phyloP scores from a whole-genome alignment of 164 flowering plant species.

The Sedum album region DNA sequence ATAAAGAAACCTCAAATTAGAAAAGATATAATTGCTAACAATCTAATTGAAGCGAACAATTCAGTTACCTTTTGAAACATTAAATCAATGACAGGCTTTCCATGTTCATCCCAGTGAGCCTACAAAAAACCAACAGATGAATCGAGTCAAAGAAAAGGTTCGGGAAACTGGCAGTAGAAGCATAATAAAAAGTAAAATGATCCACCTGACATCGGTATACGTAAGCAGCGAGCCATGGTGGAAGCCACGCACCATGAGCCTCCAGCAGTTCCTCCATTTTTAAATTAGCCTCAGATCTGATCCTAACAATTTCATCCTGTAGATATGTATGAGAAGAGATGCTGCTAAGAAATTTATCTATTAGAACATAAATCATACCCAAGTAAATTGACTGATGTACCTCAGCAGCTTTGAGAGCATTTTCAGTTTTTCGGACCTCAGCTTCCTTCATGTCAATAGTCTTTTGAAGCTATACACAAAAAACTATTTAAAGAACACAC shows the following conservation, averaged over 20 bases:
- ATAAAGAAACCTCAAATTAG: background rate
- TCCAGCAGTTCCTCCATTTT: constrained; percentile 50
- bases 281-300: constrained; percentile 54
- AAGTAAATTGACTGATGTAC: constrained; percentile 21
- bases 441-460: constrained; percentile 57
- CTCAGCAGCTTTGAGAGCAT: constrained; percentile 83
- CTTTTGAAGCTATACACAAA: constrained; percentile 51
- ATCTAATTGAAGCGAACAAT: background rate
- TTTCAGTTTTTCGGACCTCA: constrained; percentile 65
- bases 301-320: constrained; percentile 77
- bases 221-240: constrained; percentile 81
- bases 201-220: constrained; percentile 46
- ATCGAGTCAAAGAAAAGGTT: background rate
- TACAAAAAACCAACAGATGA: constrained; percentile 1
- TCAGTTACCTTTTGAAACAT: constrained; percentile 27
- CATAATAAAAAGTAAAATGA: background rate
- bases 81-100: constrained; percentile 34
- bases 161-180: background rate
- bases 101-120: constrained; percentile 39
- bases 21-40: constrained; percentile 8
- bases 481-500: background rate
- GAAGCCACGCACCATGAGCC: constrained; percentile 96
- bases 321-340: background rate
- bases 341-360: background rate
- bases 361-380: background rate